Conservation (phyloP, 192 early-diverging fungal species). For the Jimgerdemannia flammicorona region DNA sequence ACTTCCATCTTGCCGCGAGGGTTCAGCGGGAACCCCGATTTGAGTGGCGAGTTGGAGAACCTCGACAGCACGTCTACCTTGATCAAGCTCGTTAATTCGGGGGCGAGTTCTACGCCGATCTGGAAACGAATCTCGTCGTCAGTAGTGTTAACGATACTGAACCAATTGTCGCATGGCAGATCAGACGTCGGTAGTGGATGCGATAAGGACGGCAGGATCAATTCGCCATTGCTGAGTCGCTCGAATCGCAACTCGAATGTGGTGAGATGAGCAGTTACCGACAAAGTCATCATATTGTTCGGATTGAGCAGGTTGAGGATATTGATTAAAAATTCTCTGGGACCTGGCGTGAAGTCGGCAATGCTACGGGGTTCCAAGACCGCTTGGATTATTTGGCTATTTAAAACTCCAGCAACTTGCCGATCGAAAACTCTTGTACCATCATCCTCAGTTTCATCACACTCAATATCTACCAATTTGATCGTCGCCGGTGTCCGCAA, state of each 20-base stretch:
- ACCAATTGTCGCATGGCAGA: conserved; percentile 78
- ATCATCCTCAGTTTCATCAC: not conserved
- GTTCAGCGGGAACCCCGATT: conserved; percentile 59
- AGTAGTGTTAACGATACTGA: conserved; percentile 69
- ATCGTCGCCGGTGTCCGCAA: conserved; percentile 38
- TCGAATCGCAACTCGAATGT: conserved; percentile 74
- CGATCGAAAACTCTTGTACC: conserved; percentile 10
- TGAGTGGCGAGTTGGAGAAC: conserved; percentile 77
- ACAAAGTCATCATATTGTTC: conserved; percentile 47
- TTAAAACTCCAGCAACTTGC: conserved; percentile 36
- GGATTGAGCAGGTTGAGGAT: conserved; percentile 68
- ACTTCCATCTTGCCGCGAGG: conserved; percentile 69
- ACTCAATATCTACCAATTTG: not conserved
- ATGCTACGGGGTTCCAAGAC: conserved; percentile 62
- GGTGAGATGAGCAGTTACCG: conserved; percentile 55
- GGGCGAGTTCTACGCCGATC: conserved; percentile 58
- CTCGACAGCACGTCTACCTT: conserved; percentile 72
- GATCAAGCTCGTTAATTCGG: conserved; percentile 58
- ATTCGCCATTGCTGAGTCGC: conserved; percentile 55
- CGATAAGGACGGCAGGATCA: conserved; percentile 67
- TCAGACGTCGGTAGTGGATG: conserved; percentile 58
- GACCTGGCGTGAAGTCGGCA: conserved; percentile 44
- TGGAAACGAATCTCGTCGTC: conserved; percentile 80
- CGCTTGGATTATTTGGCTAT: conserved; percentile 50
- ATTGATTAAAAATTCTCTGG: conserved; percentile 41